Evolutionary conservation across 495 filamentous ascomycete genomes (phyloP).

Genomic region (Xylaria bambusicola): DNA sequence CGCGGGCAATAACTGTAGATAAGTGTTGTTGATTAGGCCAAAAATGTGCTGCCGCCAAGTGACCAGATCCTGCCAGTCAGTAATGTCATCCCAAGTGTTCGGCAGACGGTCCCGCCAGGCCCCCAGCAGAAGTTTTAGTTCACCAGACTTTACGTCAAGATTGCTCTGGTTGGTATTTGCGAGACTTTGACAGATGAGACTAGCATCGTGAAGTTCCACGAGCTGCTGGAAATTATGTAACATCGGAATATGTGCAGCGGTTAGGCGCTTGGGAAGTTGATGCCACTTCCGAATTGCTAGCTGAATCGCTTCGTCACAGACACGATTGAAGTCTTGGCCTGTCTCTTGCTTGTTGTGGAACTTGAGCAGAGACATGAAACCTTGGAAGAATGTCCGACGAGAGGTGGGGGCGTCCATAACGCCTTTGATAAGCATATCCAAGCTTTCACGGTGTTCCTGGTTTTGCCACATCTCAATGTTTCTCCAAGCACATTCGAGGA

Average conservation of each 20-base stretch:
- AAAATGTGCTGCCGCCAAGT: constrained; percentile 99
- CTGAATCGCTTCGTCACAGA: constrained; percentile 96
- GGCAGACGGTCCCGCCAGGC: constrained; percentile 96
- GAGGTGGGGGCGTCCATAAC: constrained; percentile 97
- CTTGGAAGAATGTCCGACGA: constrained; percentile 90
- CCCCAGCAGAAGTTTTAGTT: constrained; percentile 89
- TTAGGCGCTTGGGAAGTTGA: constrained; percentile 88
- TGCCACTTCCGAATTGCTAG: constrained; percentile 98
- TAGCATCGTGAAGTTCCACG: constrained; percentile 98
- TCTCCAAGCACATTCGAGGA: constrained; percentile 92
- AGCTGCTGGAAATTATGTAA: constrained; percentile 97
- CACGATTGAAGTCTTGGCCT: constrained; percentile 75
- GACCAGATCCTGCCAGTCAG: constrained; percentile 97
- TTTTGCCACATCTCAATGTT: constrained; percentile 90
- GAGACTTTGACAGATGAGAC: constrained; percentile 88
- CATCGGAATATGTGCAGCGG: constrained; percentile 92
- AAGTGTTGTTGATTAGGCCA: constrained; percentile 91
- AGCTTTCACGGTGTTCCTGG: constrained; percentile 78
- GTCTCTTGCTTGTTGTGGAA: constrained; percentile 85
- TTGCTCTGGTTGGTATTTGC: constrained; percentile 80
- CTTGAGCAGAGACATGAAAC: constrained; percentile 94
- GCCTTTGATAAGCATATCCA: constrained; percentile 89
- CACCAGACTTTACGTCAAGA: constrained; percentile 89
- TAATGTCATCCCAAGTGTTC: constrained; percentile 99
- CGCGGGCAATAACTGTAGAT: constrained; percentile 80